phyloP scores from a whole-genome alignment of 2,329 filamentous ascomycete genomes.

The Sporothrix variecibatus region DNA sequence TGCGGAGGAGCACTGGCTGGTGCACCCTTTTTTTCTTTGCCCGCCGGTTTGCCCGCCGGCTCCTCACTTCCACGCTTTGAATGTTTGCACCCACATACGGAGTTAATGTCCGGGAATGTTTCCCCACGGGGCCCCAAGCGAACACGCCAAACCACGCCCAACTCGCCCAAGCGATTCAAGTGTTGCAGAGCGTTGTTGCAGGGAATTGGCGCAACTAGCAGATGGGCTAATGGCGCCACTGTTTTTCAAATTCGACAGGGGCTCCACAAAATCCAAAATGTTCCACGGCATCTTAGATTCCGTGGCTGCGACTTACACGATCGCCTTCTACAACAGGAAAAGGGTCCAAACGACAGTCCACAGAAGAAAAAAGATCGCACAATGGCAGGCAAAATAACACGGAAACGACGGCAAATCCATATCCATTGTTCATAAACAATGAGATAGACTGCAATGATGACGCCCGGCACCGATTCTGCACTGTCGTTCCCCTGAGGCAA shows the following conservation, averaged over 20 bases:
- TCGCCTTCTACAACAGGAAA: neutral
- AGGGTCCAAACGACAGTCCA: neutral
- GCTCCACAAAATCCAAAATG: neutral
- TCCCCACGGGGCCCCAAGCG: slow-evolving; percentile 18
- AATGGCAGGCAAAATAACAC: neutral
- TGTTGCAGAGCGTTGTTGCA: too few species aligned
- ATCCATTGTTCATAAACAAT: neutral
- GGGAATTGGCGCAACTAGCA: neutral
- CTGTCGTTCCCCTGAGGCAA: neutral
- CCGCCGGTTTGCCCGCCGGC: neutral
- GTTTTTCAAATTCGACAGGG: neutral
- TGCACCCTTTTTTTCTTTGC: neutral
- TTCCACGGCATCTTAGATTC: neutral
- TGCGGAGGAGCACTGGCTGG: too few species aligned
- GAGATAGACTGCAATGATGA: neutral
- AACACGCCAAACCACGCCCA: neutral
- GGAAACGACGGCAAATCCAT: neutral
- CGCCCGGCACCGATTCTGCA: slow-evolving; percentile 3
- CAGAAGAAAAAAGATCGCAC: neutral
- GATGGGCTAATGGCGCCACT: neutral
- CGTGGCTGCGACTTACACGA: slow-evolving; percentile 13
- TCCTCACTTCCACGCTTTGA: neutral
- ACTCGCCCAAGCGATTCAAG: neutral
- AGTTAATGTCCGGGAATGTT: neutral
- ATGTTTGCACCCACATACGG: neutral